Conservation (phyloP, 352 stramenopile species). For the Pythium brachiatum region DNA sequence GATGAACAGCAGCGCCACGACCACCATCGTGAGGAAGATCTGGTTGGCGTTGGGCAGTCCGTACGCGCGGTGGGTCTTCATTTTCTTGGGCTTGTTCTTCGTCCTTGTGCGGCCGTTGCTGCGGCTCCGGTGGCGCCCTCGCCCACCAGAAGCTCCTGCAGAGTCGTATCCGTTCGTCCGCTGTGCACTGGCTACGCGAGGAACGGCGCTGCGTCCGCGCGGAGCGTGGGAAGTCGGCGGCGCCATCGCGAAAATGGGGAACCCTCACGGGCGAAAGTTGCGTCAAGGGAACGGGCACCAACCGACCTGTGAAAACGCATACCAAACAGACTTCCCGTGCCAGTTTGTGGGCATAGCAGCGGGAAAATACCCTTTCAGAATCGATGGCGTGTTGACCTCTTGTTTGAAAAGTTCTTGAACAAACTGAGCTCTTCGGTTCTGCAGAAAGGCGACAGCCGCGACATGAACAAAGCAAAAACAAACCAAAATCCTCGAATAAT, state of each 20-base stretch:
- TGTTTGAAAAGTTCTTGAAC: too few species aligned
- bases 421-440: not conserved
- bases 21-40: constrained; percentile 61
- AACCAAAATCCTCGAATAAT: not conserved
- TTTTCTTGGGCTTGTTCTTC: constrained; percentile 4
- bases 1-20: constrained; percentile 58
- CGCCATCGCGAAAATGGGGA: not conserved
- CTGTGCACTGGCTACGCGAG: not conserved
- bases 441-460: not conserved
- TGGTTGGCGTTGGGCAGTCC: constrained; percentile 84
- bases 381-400: not conserved
- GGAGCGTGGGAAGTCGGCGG: not conserved
- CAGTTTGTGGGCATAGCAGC: not conserved
- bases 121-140: not conserved
- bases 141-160: not conserved
- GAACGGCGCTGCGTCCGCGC: not conserved
- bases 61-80: constrained; percentile 54
- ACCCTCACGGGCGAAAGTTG: too few species aligned
- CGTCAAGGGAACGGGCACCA: not conserved
- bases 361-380: not conserved
- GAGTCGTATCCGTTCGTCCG: not conserved
- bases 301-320: constrained; percentile 13
- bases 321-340: not conserved
- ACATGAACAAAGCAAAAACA: not conserved
- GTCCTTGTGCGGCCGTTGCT: not conserved